phyloP scores from a whole-genome alignment of 106 monocot genomes.

The Allium cepa region DNA sequence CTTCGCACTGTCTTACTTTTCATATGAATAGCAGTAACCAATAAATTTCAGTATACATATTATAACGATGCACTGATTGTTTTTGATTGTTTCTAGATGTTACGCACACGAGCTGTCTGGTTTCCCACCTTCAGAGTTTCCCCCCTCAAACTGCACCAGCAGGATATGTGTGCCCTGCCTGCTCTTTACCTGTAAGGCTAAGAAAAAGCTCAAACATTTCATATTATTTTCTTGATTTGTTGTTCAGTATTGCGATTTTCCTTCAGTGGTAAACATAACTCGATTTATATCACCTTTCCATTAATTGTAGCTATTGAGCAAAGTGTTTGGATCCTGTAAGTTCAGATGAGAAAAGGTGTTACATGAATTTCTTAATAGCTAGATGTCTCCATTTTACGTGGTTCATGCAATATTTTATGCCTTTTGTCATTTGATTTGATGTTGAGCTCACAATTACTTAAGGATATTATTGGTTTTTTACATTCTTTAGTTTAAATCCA shows the following conservation, averaged over 20 bases:
- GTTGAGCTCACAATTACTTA: too few relatives aligned
- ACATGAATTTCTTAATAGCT: too few relatives aligned
- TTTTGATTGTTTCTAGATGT: constrained; percentile 42
- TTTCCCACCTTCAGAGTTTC: constrained; percentile 64
- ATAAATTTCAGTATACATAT: background rate
- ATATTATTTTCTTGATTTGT: constrained; percentile 1
- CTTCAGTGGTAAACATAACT: background rate
- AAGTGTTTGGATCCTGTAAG: too few relatives aligned
- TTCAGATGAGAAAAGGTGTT: too few relatives aligned
- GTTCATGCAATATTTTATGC: too few relatives aligned
- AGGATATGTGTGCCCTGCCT: constrained; percentile 66
- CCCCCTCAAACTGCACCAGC: constrained; percentile 72
- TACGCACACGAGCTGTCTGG: constrained; percentile 71
- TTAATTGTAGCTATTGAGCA: too few relatives aligned
- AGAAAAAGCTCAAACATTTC: background rate
- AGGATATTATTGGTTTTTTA: too few relatives aligned
- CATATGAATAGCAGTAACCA: background rate
- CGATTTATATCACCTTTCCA: too few relatives aligned
- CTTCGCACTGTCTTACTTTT: background rate
- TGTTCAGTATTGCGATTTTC: constrained; percentile 1
- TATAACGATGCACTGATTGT: background rate
- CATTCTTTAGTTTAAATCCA: too few relatives aligned
- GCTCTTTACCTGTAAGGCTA: constrained; percentile 58
- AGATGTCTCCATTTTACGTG: too few relatives aligned
- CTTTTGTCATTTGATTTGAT: too few relatives aligned